A percentile compares a stretch with the other conserved stretches of the same genome.
Evolutionary conservation across 2,329 filamentous ascomycete species (phyloP).

Genomic region (Cladosporium colombiae): DNA sequence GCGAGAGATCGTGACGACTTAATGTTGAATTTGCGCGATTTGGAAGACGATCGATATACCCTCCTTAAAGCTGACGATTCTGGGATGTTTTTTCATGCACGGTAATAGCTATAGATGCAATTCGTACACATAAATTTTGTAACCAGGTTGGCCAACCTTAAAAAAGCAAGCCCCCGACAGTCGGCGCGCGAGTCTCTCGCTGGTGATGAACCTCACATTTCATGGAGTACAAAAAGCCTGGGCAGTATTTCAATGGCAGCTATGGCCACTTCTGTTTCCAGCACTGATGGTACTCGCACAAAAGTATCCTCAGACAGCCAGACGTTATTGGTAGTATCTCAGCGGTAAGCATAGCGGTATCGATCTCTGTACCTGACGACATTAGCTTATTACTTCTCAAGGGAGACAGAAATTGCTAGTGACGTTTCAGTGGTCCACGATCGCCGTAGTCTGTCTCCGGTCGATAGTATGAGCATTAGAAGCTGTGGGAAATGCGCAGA

Average conservation of each 20-base stretch:
- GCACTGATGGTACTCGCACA: not conserved
- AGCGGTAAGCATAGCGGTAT: not conserved
- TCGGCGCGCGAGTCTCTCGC: not conserved
- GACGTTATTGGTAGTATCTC: not conserved
- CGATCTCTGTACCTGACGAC: not conserved
- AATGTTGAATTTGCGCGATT: not conserved
- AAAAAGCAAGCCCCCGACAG: not conserved
- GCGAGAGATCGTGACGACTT: not conserved
- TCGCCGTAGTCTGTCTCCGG: not conserved
- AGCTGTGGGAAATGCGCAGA: not conserved
- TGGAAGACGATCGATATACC: not conserved
- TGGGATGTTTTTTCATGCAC: not conserved
- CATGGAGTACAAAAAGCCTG: too few species aligned
- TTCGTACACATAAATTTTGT: not conserved
- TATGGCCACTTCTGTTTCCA: not conserved
- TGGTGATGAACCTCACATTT: not conserved
- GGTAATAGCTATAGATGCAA: not conserved
- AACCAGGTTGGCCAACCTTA: conserved; percentile 6
- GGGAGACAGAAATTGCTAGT: not conserved
- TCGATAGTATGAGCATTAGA: not conserved
- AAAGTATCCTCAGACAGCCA: not conserved
- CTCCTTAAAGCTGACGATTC: not conserved
- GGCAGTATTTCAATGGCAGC: not conserved
- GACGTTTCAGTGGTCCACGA: not conserved
- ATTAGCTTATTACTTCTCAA: not conserved